Conservation (phyloP, 2,329 filamentous ascomycete species). For the Phyllosticta ampelicida region DNA sequence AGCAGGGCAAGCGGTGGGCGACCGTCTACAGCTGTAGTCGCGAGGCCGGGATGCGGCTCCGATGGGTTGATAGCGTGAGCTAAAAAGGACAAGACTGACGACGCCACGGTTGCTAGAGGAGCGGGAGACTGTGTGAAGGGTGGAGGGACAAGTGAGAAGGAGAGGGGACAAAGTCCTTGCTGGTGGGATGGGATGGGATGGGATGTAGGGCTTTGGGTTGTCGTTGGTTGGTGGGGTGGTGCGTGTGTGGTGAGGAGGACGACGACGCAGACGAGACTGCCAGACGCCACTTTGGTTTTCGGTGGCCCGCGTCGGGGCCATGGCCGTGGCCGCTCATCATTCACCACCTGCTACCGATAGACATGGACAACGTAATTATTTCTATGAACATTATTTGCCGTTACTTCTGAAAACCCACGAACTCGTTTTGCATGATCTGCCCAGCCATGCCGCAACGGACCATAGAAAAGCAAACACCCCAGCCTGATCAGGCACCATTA, state of each 20-base stretch:
- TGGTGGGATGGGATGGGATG: background rate
- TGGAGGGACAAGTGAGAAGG: background rate
- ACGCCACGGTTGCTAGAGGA: slow-evolving; percentile 10
- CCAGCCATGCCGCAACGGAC: background rate
- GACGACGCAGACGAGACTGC: background rate
- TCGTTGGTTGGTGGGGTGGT: slow-evolving; percentile 8
- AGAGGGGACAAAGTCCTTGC: slow-evolving; percentile 2
- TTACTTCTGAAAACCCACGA: background rate
- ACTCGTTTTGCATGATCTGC: background rate
- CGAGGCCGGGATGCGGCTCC: background rate
- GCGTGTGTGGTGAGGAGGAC: slow-evolving; percentile 3
- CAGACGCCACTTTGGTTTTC: background rate
- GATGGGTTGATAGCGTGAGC: slow-evolving; percentile 3
- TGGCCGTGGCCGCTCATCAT: background rate
- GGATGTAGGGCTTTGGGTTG: background rate
- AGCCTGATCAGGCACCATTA: background rate
- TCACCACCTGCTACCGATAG: too few relatives aligned
- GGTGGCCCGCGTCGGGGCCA: background rate
- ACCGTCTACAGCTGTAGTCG: background rate
- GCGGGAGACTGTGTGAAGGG: background rate
- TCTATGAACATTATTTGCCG: too few relatives aligned
- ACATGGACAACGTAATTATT: too few relatives aligned
- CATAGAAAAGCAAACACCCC: background rate
- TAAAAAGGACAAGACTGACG: slow-evolving; percentile 6
- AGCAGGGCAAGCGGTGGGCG: background rate